phyloP scores from a whole-genome alignment of 768 basidiomycete species.

The Lentinus tigrinus region DNA sequence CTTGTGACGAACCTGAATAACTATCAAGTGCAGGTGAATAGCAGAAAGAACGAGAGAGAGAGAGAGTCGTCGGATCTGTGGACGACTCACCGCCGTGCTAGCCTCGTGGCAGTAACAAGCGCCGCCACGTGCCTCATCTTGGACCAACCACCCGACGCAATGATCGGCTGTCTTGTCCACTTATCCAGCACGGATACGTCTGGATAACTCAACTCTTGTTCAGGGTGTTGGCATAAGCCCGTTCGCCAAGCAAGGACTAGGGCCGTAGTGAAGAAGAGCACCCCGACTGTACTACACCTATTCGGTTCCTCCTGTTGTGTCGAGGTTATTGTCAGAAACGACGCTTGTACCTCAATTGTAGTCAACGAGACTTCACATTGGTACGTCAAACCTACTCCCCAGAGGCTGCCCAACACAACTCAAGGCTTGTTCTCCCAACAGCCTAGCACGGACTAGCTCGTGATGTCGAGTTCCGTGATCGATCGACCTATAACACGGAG shows the following conservation, averaged over 20 bases:
- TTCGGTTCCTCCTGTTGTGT: background rate
- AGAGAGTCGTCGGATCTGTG: no score
- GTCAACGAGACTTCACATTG: no score
- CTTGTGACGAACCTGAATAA: no score
- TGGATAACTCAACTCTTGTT: background rate
- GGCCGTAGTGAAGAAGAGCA: background rate
- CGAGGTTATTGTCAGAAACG: background rate
- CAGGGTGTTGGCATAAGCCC: background rate
- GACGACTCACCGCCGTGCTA: no score
- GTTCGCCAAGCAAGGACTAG: background rate
- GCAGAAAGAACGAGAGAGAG: no score
- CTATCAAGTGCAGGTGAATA: no score
- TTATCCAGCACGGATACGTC: background rate
- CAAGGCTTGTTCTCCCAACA: background rate
- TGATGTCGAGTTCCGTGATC: background rate
- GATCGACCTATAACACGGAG: background rate
- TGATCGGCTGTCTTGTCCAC: background rate
- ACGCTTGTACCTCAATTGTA: no score
- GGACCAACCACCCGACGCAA: background rate
- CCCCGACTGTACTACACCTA: background rate
- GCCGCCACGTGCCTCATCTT: background rate
- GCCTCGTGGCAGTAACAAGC: background rate
- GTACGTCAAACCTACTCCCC: background rate
- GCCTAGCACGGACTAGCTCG: background rate
- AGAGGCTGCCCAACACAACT: no score